Percentiles rank a stretch among this genome's conserved stretches.
Conservation (phyloP, 768 basidiomycete species). For the Phaeotremella skinneri region DNA sequence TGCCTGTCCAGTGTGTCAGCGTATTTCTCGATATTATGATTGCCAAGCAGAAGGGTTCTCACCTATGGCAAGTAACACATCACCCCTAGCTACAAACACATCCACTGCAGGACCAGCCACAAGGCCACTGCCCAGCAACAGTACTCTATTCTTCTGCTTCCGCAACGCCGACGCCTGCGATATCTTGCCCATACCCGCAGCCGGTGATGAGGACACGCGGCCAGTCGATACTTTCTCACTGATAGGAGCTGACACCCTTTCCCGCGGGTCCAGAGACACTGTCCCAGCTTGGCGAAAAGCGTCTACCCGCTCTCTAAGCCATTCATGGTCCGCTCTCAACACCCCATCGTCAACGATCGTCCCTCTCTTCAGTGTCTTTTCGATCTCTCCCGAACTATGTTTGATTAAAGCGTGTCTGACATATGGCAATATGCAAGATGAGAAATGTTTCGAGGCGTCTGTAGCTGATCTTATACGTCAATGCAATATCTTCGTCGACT, state of each 20-base stretch:
- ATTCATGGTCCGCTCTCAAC: constrained; percentile 59
- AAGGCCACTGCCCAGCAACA: constrained; percentile 92
- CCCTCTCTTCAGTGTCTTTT: constrained; percentile 63
- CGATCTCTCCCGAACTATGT: constrained; percentile 41
- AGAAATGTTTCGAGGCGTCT: constrained; percentile 79
- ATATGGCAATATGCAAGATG: constrained; percentile 65
- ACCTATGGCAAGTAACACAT: constrained; percentile 77
- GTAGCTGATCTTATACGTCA: constrained; percentile 52
- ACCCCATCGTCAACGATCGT: constrained; percentile 66
- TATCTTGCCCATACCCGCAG: neutral
- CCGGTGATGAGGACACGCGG: too few relatives aligned
- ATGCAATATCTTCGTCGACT: neutral
- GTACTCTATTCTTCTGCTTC: constrained; percentile 62
- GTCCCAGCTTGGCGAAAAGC: constrained; percentile 9
- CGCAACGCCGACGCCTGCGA: neutral
- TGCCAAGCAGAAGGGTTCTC: constrained; percentile 40
- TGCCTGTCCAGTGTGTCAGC: constrained; percentile 57
- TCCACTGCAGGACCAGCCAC: constrained; percentile 86
- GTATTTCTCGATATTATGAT: neutral
- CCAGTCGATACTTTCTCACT: too few relatives aligned
- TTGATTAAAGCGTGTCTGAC: constrained; percentile 60
- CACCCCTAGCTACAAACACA: constrained; percentile 62
- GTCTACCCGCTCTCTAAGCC: constrained; percentile 61
- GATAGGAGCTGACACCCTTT: too few relatives aligned
- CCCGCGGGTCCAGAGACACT: neutral